Percentiles rank a stretch among this genome's conserved stretches.
Evolutionary conservation across 208 protist genomes (phyloP).

Genomic region (Tritrichomonas foetus): DNA sequence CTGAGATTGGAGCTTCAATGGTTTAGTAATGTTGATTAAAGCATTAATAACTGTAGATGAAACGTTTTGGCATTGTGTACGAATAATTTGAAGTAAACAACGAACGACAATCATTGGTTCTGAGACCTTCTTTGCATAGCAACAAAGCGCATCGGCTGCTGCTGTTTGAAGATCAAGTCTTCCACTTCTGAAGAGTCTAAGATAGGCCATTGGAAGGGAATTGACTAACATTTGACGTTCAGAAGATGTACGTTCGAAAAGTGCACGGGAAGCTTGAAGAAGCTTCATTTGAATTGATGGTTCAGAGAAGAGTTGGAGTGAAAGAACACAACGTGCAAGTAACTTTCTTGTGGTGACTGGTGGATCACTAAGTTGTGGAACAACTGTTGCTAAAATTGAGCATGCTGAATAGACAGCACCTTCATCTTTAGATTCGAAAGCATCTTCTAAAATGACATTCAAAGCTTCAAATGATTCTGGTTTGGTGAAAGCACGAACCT

Average conservation of each 20-base stretch:
- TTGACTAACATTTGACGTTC: neutral
- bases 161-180: neutral
- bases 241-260: neutral
- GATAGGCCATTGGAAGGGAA: neutral
- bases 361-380: neutral
- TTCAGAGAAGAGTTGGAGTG: neutral
- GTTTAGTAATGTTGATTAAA: neutral
- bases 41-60: neutral
- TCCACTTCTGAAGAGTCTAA: neutral
- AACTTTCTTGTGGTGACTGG: neutral
- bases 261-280: neutral
- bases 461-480: constrained; percentile 29
- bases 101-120: neutral
- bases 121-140: neutral
- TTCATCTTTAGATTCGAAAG: neutral
- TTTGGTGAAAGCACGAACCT: neutral
- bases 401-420: neutral
- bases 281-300: neutral
- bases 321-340: neutral
- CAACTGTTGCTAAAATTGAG: neutral
- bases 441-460: neutral
- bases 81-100: neutral
- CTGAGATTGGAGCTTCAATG: neutral
- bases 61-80: neutral
- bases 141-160: neutral